These are phyloP conservation scores for Coemansia sp. DNA, from an alignment of 192 early-diverging fungal genomes.

Conservation along the genomic window DNA sequence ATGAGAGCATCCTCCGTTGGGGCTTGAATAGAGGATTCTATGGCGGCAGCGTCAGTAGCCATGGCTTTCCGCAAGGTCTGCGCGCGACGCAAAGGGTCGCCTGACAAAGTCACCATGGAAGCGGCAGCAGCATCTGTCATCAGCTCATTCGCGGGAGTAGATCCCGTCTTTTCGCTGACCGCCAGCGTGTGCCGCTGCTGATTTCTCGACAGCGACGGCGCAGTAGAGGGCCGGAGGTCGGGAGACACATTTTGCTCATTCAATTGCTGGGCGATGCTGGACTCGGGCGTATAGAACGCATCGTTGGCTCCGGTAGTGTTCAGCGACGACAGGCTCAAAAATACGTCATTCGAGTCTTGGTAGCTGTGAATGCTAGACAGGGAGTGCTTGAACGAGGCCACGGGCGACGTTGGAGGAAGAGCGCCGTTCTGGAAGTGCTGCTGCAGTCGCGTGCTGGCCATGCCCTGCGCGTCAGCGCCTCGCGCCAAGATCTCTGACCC, in stretches of 20 bases:
- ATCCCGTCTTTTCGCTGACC: constrained; percentile 1
- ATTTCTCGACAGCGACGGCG: constrained; percentile 19
- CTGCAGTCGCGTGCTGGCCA: neutral
- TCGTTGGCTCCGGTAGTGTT: constrained; percentile 23
- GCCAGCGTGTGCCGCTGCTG: constrained; percentile 37
- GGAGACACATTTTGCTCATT: neutral
- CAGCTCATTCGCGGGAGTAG: neutral
- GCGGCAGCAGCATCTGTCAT: neutral
- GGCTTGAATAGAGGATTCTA: constrained; percentile 32
- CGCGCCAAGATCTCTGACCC: constrained; percentile 7
- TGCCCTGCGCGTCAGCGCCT: neutral
- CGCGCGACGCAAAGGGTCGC: constrained; percentile 18
- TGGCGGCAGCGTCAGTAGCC: constrained; percentile 39
- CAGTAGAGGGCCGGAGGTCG: constrained; percentile 38
- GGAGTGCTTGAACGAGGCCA: constrained; percentile 37
- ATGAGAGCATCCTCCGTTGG: constrained; percentile 28
- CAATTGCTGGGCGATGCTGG: constrained; percentile 34
- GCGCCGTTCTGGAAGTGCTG: neutral
- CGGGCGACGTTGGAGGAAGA: neutral
- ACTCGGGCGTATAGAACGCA: constrained; percentile 46
- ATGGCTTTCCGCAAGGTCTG: constrained; percentile 46
- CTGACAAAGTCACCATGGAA: neutral
- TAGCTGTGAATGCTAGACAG: constrained; percentile 16
- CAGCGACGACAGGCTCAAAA: constrained; percentile 30
- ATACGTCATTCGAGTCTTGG: constrained; percentile 27